Conservation (phyloP, 768 basidiomycete genomes). For the Cystobasidium tubakii region DNA sequence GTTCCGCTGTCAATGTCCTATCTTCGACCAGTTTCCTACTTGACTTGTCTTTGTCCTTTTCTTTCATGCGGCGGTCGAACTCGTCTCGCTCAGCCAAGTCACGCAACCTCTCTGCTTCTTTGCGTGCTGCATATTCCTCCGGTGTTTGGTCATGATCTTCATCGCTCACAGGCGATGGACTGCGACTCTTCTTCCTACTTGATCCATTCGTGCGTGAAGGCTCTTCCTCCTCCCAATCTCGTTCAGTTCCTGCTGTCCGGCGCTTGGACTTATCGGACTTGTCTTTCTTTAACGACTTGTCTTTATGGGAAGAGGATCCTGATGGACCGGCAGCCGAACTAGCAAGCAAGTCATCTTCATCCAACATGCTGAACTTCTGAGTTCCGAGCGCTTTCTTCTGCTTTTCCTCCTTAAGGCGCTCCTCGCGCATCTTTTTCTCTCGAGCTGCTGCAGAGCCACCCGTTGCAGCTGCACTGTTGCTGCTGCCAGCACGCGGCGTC, state of each 20-base stretch:
- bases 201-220: slow-evolving; percentile 45
- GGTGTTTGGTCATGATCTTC: slow-evolving; percentile 46
- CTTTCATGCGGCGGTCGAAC: slow-evolving; percentile 78
- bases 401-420: slow-evolving; percentile 66
- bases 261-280: neutral
- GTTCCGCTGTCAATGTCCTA: slow-evolving; percentile 77
- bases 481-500: slow-evolving; percentile 63
- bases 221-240: slow-evolving; percentile 89
- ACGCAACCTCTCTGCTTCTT: slow-evolving; percentile 66
- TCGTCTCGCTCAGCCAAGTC: slow-evolving; percentile 85
- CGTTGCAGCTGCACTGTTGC: slow-evolving; percentile 56
- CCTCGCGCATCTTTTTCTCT: slow-evolving; percentile 50
- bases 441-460: slow-evolving; percentile 48
- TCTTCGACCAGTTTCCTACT: slow-evolving; percentile 83
- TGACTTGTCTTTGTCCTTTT: slow-evolving; percentile 73
- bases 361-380: slow-evolving; percentile 76
- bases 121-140: slow-evolving; percentile 68
- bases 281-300: slow-evolving; percentile 1
- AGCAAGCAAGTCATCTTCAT: slow-evolving; percentile 55
- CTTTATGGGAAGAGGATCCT: neutral
- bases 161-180: slow-evolving; percentile 46
- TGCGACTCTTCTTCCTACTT: slow-evolving; percentile 44
- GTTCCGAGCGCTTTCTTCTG: slow-evolving; percentile 64
- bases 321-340: slow-evolving; percentile 40
- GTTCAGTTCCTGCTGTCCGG: slow-evolving; percentile 53